Base-by-base conservation (phyloP, 2,329 filamentous ascomycete genomes). In the Botrytis porri region DNA sequence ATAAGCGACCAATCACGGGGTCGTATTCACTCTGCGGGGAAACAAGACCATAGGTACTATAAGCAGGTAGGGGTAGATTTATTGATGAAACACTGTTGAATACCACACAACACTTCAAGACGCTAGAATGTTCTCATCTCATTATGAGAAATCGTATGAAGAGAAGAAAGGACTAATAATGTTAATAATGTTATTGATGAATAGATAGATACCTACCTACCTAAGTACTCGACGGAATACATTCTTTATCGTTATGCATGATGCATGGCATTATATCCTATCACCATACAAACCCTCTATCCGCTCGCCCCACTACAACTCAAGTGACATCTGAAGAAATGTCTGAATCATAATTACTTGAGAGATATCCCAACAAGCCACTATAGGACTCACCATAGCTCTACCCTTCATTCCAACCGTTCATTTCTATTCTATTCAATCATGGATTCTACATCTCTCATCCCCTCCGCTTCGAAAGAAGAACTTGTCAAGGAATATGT, bases 401-500 rank as follows among this genome's bases (percentile, higher is more conserved):
- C 43, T 9, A 14, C n/a, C 64, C 4, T 63, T 5, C 48, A 51
- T 48, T 59, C 43, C 32, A 43, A 62, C 51, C 54, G 43, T 70
- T 69, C 25, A 41, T 20, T 12, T 41, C 37, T 12, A 3, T 60
- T 60, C 54, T 67, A 62, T 37, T n/a, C 67, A 12, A 61, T 61
- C 43, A 81, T 80, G 79, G 75, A 75, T 48, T 77, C 75, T 25
- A 60, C 74, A 14, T 74, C 76, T 22, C 69, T 77, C 6, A 77
- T 78, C 73, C 79, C 80, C 6, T 70, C 77, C 29, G 69, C 77
- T n/a, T 75, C 79, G 4, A 76, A 78, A 25, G 84, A 83, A 71
- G 81, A 83, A 54, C 80, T 86, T 41, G 78, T 76, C 70, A 80
- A 81, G 57, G 76, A 77, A 64, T 92, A 87, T 78, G 82, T 93